A percentile compares a stretch with the other conserved stretches of the same genome.
phyloP scores from a whole-genome alignment of 108 stramenopile genomes.

The Bacterosira constricta region DNA sequence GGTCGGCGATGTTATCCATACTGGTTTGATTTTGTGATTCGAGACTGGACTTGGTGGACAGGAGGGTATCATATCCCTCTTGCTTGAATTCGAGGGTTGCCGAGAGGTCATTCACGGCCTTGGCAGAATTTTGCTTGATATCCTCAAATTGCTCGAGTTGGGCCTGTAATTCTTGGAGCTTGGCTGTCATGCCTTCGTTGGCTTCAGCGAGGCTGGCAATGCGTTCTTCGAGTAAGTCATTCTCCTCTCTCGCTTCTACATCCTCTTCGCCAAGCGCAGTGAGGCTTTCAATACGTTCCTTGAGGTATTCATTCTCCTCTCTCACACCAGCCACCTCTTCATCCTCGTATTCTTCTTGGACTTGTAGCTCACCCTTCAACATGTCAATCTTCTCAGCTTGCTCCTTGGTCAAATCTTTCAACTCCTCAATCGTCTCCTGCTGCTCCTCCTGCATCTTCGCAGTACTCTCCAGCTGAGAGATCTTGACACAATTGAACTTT shows the following conservation, averaged over 20 bases:
- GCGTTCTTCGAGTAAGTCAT: background rate
- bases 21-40: no score
- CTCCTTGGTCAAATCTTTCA: slow-evolving; percentile 13
- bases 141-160: no score
- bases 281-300: slow-evolving; percentile 1
- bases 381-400: slow-evolving; percentile 7
- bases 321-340: background rate
- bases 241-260: background rate
- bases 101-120: background rate
- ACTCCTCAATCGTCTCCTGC: background rate
- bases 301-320: slow-evolving; percentile 1
- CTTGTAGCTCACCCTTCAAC: background rate
- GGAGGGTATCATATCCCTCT: no score
- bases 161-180: no score
- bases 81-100: background rate
- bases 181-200: slow-evolving; percentile 14
- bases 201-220: background rate
- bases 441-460: no score
- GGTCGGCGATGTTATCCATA: no score
- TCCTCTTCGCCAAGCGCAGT: slow-evolving; percentile 3
- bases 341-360: background rate
- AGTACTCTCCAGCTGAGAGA: no score
- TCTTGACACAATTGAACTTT: no score
- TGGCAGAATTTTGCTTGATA: background rate
- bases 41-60: no score